Conservation (phyloP, 805 yeast species). For the Candida maltosa region DNA sequence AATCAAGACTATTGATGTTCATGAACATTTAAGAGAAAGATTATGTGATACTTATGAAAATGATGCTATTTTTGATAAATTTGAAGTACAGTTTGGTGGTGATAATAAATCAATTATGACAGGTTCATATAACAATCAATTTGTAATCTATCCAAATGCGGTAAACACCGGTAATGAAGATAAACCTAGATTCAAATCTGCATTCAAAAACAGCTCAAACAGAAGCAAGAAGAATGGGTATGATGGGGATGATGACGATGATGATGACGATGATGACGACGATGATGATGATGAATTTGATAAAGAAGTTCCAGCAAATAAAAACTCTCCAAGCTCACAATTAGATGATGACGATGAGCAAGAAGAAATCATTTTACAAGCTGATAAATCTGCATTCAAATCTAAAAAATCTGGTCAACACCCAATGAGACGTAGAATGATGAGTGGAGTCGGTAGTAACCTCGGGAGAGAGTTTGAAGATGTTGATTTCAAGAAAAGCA, state of each 20-base stretch:
- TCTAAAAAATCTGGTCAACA: slow-evolving; percentile 55
- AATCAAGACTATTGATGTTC: slow-evolving; percentile 88
- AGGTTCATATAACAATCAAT: slow-evolving; percentile 95
- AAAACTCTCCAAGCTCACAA: slow-evolving; percentile 29
- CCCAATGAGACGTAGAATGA: slow-evolving; percentile 47
- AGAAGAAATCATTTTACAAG: slow-evolving; percentile 78
- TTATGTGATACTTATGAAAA: slow-evolving; percentile 97
- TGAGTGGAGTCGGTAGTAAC: slow-evolving; percentile 41
- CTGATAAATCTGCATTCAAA: slow-evolving; percentile 96
- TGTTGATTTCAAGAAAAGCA: slow-evolving; percentile 91
- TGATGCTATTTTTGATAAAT: slow-evolving; percentile 97
- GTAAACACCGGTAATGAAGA: slow-evolving; percentile 12
- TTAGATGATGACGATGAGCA: slow-evolving; percentile 33
- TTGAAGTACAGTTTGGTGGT: slow-evolving; percentile 93
- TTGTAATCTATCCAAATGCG: slow-evolving; percentile 92
- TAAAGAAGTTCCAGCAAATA: slow-evolving; percentile 23
- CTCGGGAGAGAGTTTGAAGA: slow-evolving; percentile 56
- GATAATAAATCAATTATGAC: slow-evolving; percentile 92
- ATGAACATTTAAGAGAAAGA: slow-evolving; percentile 89
- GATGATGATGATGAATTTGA: slow-evolving; percentile 23
- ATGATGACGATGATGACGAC: slow-evolving; percentile 39
- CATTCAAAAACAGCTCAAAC: slow-evolving; percentile 12
- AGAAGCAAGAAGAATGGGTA: slow-evolving; percentile 9
- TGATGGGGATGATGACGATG: slow-evolving; percentile 24
- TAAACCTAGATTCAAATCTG: slow-evolving; percentile 9